Evolutionary conservation across 1,284 basidiomycete genomes (phyloP), one percentile per base, ranked within the genome.

Genomic region (Heterobasidion annosum): DNA sequence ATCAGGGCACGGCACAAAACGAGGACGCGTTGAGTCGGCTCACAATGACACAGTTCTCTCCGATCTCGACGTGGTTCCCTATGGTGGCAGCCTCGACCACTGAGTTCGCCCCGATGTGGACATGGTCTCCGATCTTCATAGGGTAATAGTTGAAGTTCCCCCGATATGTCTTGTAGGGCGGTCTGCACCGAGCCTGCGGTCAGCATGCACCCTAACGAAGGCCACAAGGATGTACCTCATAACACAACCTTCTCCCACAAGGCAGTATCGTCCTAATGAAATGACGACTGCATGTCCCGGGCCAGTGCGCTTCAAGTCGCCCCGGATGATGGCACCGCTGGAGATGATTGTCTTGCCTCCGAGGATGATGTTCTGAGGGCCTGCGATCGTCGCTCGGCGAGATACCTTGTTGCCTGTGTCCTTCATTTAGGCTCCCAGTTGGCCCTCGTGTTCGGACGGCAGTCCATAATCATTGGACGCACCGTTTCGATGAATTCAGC

Each of bases 331-430:
- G 12, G 88, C 88, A 54, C 83, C 82, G 52, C 82, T 88, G 12
- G 94, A 88, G 54, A 99, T 96, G 67, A 99, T 92, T 4, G 93
- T 96, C 73, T 98, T 98, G 44, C 96, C 97, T 37, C 93, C 93
- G 2, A 99, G 83, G 57, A 98, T 92, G 66, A 99, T 99, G 67
- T 98, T 98, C 66, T 93, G 88, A 7, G 94, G 92, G 8, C 97
- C 97, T 46, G 88, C 82, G 62, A 99, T 98, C n/a, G 85, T 86
- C 8, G 93, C 92, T 59, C 91, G 84, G 49, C 94, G 83, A 37
- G 94, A 97, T 51, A 98, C 93, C 70, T 95, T 95, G 65, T 70
- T 71, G 42, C 69, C 70, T 42, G 70, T 70, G 60, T 70, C 70
- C 69, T 71, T 55, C 43, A 40, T 8, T 52, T 33, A 47, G 44